Evolutionary conservation across 345 rosid species (phyloP).

Genomic region (Abelmoschus esculentus): DNA sequence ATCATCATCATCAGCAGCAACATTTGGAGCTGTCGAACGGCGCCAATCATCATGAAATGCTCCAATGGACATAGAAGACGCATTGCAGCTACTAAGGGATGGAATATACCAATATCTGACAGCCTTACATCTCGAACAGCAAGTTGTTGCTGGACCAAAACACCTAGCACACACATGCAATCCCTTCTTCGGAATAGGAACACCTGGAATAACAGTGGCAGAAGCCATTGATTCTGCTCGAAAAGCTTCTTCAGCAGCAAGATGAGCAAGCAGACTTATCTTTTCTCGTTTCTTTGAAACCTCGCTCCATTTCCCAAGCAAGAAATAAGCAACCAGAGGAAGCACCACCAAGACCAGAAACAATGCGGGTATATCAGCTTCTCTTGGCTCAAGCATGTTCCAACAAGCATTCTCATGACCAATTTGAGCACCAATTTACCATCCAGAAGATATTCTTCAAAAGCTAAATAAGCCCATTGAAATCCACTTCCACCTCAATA

Average conservation of each 20-base stretch:
- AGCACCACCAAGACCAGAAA: slow-evolving; percentile 79
- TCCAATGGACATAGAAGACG: too few relatives aligned
- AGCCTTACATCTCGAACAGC: too few relatives aligned
- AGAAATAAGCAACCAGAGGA: slow-evolving; percentile 62
- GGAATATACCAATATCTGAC: too few relatives aligned
- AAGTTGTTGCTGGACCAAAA: too few relatives aligned
- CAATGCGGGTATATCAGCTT: slow-evolving; percentile 64
- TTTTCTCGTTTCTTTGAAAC: slow-evolving; percentile 51
- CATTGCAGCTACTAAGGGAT: too few relatives aligned
- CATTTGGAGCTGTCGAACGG: too few relatives aligned
- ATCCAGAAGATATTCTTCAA: slow-evolving; percentile 18
- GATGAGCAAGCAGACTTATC: slow-evolving; percentile 55
- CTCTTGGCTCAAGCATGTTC: slow-evolving; percentile 97
- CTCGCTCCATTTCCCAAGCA: slow-evolving; percentile 87
- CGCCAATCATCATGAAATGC: too few relatives aligned
- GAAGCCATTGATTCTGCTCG: slow-evolving; percentile 45
- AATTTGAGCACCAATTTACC: slow-evolving; percentile 19
- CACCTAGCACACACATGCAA: too few relatives aligned
- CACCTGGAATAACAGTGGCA: slow-evolving; percentile 30
- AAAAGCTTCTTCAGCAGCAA: slow-evolving; percentile 73
- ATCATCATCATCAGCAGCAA: too few relatives aligned
- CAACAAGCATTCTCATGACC: slow-evolving; percentile 72
- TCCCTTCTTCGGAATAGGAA: slow-evolving; percentile 36
- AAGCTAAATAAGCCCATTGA: slow-evolving; percentile 24
- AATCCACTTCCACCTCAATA: slow-evolving; percentile 12